These are phyloP conservation scores for Edaphochlamys debaryana DNA, from an alignment of 139 green algal genomes.

Conservation along the genomic window DNA sequence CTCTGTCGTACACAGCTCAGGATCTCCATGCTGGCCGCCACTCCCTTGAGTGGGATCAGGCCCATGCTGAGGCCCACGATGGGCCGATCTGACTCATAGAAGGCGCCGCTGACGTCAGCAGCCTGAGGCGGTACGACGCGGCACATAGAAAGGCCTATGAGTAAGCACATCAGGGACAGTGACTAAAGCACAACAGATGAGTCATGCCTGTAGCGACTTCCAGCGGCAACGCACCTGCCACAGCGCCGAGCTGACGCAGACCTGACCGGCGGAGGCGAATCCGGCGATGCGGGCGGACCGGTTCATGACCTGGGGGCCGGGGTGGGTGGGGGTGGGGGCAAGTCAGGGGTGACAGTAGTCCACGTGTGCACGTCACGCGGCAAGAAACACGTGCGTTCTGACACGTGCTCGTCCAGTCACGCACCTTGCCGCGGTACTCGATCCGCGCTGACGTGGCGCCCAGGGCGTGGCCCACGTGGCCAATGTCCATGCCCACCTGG, in stretches of 20 bases:
- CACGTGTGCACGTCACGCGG: too few relatives aligned
- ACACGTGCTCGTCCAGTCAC: too few relatives aligned
- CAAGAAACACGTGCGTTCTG: too few relatives aligned
- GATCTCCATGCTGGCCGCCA: not conserved
- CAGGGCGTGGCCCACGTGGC: not conserved
- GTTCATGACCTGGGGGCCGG: too few relatives aligned
- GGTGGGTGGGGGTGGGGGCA: too few relatives aligned
- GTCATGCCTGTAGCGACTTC: too few relatives aligned
- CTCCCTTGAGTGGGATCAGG: not conserved
- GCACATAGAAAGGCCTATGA: too few relatives aligned
- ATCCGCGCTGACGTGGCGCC: constrained; percentile 18
- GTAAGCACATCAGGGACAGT: too few relatives aligned
- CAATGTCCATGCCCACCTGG: constrained; percentile 18
- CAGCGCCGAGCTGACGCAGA: not conserved
- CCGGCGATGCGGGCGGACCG: constrained; percentile 29
- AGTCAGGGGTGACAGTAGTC: too few relatives aligned
- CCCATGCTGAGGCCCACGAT: not conserved
- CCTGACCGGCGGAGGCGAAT: constrained; percentile 3
- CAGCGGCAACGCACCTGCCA: too few relatives aligned
- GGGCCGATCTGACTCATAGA: not conserved
- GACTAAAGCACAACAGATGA: too few relatives aligned
- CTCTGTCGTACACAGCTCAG: not conserved
- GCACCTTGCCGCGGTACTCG: constrained; percentile 44
- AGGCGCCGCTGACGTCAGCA: not conserved
- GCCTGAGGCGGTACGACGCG: too few relatives aligned